Evolutionary conservation across 495 filamentous ascomycete genomes (phyloP), one percentile per base, ranked within the genome.

Genomic region (Trichoderma erinaceum): DNA sequence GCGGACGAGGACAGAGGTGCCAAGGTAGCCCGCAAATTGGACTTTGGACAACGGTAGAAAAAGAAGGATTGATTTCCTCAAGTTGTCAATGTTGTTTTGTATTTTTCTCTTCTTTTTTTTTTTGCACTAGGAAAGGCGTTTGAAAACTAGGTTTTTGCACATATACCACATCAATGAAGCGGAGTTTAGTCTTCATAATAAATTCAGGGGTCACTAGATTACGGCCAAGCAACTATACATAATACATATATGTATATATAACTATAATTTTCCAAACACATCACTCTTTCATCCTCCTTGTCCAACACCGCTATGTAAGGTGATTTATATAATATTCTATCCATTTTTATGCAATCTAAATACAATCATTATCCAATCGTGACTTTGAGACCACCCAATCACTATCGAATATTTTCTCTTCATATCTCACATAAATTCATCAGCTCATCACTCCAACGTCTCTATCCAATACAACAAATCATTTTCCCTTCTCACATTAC

Each of bases 1-100:
- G 88, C 91, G 23, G 86, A 89, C 29, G 83, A 85, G 15, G 65
- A 66, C n/a, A 78, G 72, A 80, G 83, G 77, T 76, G 86, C 70
- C 48, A 91, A 90, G 73, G 91, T 97, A 32, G 92, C 96, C 41
- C 85, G 93, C 70, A 95, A 90, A 76, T 76, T 99, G 72, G 90
- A 97, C 77, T 99, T 98, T 81, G 84, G 86, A 4, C 81, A 77
- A 18, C 77, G 79, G 73, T 86, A 61, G 25, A 61, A 16, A 10
- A 21, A 13, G 11, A 21, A 5, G 52, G 21, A 2, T 11, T 25
- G n/a, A 18, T 7, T 23, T 3, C n/a, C 25, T 52, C 18, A 3
- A 29, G 25, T 32, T 27, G 15, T 12, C 3, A 46, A 15, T 58
- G 29, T 1, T 18, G 25, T 32, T 32, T 21, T 2, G 15, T 61